Base-by-base conservation (phyloP, 2,329 filamentous ascomycete genomes). In the Paecilomyces sp. region DNA sequence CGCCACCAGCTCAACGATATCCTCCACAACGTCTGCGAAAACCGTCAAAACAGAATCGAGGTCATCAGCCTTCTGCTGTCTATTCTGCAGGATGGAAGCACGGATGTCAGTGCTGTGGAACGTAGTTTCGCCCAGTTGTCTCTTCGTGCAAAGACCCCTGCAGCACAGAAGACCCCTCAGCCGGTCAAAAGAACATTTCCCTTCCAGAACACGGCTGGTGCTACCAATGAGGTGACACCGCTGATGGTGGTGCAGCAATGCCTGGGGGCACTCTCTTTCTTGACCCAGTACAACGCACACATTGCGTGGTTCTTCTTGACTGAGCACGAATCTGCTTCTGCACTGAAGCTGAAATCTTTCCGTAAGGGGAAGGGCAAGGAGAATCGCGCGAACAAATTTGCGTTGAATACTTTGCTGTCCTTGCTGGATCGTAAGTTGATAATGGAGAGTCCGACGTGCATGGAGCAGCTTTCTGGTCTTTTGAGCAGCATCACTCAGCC, bases 241-340 rank as follows among this genome's bases (percentile, higher is more conserved):
- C 83, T 97, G 51, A 86, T 97, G 79, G 91, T 99, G 57, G 92
- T 97, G 8, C 93, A 97, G 72, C 95, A 99, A 74, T 97, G 94
- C 69, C 82, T 99, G 41, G 88, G 89, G 63, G 86, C 94, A 2
- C 82, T 99, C 11, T 89, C 90, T 52, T 91, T 92, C 67, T 82
- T 99, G 24, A 91, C 90, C 13, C 85, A 88, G 62, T 90, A 90
- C 73, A 97, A 96, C 67, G 86, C 87, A 34, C 91, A 96, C 69
- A 89, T 97, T 57, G 86, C 92, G 36, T 91, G 88, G 63, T 90
- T 97, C 72, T 99, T 99, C 82, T 77, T 99, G 59, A 95, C 90
- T 0, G 94, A 99, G 73, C 92, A 97, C 69, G 94, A 99, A 69
- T 87, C 89, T 25, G 83, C 84, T 8, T 86, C 87, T 47, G 86